Conservation (phyloP, 1,284 basidiomycete genomes). For the Lignosus rhinocerotis region DNA sequence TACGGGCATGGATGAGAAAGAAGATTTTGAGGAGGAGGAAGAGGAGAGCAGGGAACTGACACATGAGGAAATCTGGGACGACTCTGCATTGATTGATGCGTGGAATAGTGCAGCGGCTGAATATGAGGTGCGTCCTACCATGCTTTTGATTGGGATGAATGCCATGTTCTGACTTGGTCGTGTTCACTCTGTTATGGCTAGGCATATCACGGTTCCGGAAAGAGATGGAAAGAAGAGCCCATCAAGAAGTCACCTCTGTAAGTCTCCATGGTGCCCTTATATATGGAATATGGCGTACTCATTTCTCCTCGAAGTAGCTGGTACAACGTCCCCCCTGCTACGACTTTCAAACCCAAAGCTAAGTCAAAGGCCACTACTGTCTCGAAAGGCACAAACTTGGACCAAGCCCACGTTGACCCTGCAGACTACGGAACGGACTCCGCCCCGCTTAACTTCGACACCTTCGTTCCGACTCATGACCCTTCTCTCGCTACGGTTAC, state of each 20-base stretch:
- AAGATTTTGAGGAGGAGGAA: conserved; percentile 34
- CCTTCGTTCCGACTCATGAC: conserved; percentile 68
- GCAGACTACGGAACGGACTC: conserved; percentile 44
- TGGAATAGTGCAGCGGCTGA: conserved; percentile 82
- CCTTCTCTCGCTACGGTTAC: conserved; percentile 47
- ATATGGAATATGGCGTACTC: background rate
- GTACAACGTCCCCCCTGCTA: conserved; percentile 67
- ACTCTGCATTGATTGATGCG: conserved; percentile 75
- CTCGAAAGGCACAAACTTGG: conserved; percentile 14
- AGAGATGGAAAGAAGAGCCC: conserved; percentile 70
- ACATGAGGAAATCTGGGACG: conserved; percentile 79
- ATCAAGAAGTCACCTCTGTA: conserved; percentile 71
- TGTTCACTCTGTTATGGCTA: conserved; percentile 24
- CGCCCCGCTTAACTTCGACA: conserved; percentile 64
- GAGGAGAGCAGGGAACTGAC: conserved; percentile 63
- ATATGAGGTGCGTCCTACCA: conserved; percentile 52
- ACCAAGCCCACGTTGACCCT: conserved; percentile 23
- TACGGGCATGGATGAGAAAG: conserved; percentile 8
- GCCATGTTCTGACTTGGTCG: background rate
- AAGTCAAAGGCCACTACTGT: conserved; percentile 17
- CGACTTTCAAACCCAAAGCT: conserved; percentile 26
- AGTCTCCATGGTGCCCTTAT: conserved; percentile 29
- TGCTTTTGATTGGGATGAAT: no score
- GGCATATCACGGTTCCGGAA: conserved; percentile 67
- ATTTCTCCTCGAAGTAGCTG: conserved; percentile 46